Evolutionary conservation across 75 land plant genomes (phyloP).

Genomic region (Sequoiadendron giganteum): DNA sequence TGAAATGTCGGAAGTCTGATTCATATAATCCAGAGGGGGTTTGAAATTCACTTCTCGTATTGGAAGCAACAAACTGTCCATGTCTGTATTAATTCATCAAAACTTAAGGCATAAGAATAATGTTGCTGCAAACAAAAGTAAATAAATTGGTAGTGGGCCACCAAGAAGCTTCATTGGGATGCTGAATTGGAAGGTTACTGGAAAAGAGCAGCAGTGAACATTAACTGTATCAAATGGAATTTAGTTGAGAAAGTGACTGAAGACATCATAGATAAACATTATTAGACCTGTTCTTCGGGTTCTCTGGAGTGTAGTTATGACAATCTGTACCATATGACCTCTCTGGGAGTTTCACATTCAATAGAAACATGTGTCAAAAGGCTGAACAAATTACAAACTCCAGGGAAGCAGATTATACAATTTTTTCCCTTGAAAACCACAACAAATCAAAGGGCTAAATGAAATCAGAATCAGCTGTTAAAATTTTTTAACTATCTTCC

Average conservation of each 20-base stretch:
- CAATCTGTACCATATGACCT: slow-evolving; percentile 96
- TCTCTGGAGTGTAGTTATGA: slow-evolving; percentile 80
- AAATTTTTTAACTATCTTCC: not conserved
- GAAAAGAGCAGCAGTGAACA: too few relatives aligned
- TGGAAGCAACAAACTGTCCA: too few relatives aligned
- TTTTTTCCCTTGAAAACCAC: not conserved
- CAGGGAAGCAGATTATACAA: not conserved
- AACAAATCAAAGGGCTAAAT: not conserved
- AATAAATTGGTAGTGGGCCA: too few relatives aligned
- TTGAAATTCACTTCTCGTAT: too few relatives aligned
- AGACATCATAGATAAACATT: slow-evolving; percentile 92
- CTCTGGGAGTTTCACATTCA: slow-evolving; percentile 81
- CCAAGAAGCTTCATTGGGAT: too few relatives aligned
- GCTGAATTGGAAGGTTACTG: too few relatives aligned
- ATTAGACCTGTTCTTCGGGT: slow-evolving; percentile 86
- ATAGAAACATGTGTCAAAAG: not conserved
- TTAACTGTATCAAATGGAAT: not conserved
- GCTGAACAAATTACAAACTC: not conserved
- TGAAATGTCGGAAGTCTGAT: too few relatives aligned
- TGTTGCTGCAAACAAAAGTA: too few relatives aligned
- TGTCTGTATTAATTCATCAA: too few relatives aligned
- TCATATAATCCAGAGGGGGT: too few relatives aligned
- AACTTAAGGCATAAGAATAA: too few relatives aligned
- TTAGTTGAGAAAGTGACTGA: slow-evolving; percentile 20
- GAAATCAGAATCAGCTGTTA: not conserved